Evolutionary conservation across 352 stramenopile genomes (phyloP).

Genomic region (Phytophthora brassicae): DNA sequence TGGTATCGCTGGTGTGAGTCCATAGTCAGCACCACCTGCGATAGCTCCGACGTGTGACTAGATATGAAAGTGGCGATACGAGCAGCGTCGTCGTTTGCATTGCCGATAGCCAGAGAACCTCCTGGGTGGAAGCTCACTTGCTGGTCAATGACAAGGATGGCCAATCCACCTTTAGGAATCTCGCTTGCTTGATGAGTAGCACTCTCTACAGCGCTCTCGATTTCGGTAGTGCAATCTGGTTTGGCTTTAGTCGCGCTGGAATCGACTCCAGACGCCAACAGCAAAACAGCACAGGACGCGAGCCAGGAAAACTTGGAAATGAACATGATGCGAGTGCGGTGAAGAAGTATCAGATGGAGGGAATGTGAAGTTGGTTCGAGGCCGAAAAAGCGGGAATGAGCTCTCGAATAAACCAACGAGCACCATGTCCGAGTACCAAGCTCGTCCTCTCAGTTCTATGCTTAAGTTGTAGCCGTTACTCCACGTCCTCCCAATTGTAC

Average conservation of each 20-base stretch:
- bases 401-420: neutral
- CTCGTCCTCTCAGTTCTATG: too few relatives aligned
- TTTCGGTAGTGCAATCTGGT: slow-evolving; percentile 3
- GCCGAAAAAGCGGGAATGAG: slow-evolving; percentile 12
- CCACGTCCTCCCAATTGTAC: too few relatives aligned
- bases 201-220: slow-evolving; percentile 20
- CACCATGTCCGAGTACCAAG: too few relatives aligned
- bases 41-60: slow-evolving; percentile 51
- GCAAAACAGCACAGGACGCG: slow-evolving; percentile 8
- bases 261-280: slow-evolving; percentile 8
- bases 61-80: slow-evolving; percentile 88
- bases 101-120: slow-evolving; percentile 91
- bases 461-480: too few relatives aligned
- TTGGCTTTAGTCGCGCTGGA: neutral
- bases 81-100: slow-evolving; percentile 81
- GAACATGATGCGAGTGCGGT: slow-evolving; percentile 12
- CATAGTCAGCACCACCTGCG: slow-evolving; percentile 92
- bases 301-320: slow-evolving; percentile 9
- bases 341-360: neutral
- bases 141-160: slow-evolving; percentile 91
- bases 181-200: slow-evolving; percentile 33
- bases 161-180: slow-evolving; percentile 40
- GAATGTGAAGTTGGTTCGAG: neutral
- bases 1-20: slow-evolving; percentile 95
- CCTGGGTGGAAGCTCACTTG: slow-evolving; percentile 95